These are phyloP conservation scores for Asterophora parasitica DNA, from an alignment of 768 basidiomycete genomes.

Conservation along the genomic window DNA sequence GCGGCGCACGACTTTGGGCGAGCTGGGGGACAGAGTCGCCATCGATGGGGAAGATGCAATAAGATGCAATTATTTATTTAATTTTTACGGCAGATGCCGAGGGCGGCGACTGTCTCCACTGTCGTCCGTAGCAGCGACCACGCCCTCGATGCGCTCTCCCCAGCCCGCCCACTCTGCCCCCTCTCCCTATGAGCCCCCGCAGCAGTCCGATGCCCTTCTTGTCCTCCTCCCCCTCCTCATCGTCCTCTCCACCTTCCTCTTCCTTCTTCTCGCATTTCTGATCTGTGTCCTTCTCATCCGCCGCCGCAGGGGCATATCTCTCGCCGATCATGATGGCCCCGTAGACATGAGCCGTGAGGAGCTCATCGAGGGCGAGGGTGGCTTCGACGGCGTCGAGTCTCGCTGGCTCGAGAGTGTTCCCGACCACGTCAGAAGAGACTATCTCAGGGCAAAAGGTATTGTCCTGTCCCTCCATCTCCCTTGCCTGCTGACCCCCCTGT, in stretches of 20 bases:
- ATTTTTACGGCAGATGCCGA: constrained; percentile 4
- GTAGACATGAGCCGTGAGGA: constrained; percentile 92
- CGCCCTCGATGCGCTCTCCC: constrained; percentile 8
- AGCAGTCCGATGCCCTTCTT: constrained; percentile 62
- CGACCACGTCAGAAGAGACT: constrained; percentile 63
- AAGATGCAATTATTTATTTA: constrained; percentile 11
- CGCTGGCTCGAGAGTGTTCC: constrained; percentile 86
- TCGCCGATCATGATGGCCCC: constrained; percentile 87
- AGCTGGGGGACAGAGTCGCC: constrained; percentile 46
- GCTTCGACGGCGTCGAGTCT: constrained; percentile 86
- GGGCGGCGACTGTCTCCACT: background rate
- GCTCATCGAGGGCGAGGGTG: constrained; percentile 86
- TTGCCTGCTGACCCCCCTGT: constrained; percentile 3
- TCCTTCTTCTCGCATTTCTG: constrained; percentile 88
- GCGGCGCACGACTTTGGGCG: constrained; percentile 47
- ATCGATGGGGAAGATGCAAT: constrained; percentile 21
- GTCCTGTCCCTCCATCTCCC: constrained; percentile 7
- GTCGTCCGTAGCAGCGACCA: constrained; percentile 1
- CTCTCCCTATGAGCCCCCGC: constrained; percentile 21
- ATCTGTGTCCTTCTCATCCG: constrained; percentile 84
- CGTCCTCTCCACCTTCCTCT: constrained; percentile 87
- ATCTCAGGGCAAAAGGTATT: constrained; percentile 83
- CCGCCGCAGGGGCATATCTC: constrained; percentile 67
- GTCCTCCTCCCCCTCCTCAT: constrained; percentile 92
- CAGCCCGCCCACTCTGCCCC: background rate